Conservation (phyloP, 768 basidiomycete species). For the Dioszegia hungarica region DNA sequence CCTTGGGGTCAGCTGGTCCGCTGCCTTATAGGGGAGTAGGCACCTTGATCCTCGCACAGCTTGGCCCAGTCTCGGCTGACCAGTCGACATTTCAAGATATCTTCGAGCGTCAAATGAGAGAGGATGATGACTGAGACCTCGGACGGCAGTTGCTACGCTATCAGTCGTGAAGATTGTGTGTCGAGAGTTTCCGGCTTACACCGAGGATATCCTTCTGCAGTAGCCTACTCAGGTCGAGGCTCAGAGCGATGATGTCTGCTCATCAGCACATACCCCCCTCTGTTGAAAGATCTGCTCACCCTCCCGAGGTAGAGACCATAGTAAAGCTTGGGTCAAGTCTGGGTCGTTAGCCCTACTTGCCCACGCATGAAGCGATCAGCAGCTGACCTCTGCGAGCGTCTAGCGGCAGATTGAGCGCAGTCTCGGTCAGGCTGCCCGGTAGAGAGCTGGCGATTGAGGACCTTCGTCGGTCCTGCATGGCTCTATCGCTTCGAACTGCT, state of each 20-base stretch:
- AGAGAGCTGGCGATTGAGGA: background rate
- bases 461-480: too few relatives aligned
- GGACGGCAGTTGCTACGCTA: conserved; percentile 21
- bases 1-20: conserved; percentile 8
- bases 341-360: background rate
- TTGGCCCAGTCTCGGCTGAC: conserved; percentile 27
- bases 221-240: conserved; percentile 13
- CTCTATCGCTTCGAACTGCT: too few relatives aligned
- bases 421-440: background rate
- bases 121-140: conserved; percentile 28
- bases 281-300: conserved; percentile 18
- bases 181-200: conserved; percentile 10
- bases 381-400: conserved; percentile 14
- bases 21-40: background rate
- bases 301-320: conserved; percentile 38
- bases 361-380: too few relatives aligned
- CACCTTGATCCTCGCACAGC: conserved; percentile 28
- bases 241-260: conserved; percentile 26
- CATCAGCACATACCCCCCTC: background rate
- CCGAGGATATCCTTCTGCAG: conserved; percentile 41
- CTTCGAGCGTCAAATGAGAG: conserved; percentile 16
- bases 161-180: background rate
- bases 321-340: conserved; percentile 19
- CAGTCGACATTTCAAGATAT: conserved; percentile 24
- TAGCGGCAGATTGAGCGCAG: conserved; percentile 9